These are phyloP conservation scores for Mortierella sp. DNA, from an alignment of 371 early-diverging fungal species.

Conservation along the genomic window DNA sequence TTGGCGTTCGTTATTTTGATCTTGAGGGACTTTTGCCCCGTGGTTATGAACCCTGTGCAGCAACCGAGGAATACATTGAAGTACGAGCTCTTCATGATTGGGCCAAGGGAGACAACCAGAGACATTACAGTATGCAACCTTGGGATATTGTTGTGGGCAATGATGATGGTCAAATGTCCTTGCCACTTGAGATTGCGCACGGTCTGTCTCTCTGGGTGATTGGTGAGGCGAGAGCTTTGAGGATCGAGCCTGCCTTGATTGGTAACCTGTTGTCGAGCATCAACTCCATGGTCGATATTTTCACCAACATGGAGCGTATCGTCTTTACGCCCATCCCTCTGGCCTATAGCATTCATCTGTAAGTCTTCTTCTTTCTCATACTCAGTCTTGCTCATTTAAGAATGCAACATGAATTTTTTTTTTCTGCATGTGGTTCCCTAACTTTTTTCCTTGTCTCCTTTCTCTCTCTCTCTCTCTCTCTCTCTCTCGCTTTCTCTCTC, in stretches of 20 bases:
- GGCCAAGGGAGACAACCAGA: conserved; percentile 30
- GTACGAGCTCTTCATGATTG: conserved; percentile 25
- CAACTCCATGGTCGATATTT: conserved; percentile 48
- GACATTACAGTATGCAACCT: conserved; percentile 30
- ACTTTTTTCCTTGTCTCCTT: background rate
- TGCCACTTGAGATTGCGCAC: conserved; percentile 45
- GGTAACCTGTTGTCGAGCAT: conserved; percentile 35
- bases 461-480: background rate
- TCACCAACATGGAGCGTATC: conserved; percentile 72
- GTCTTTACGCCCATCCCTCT: conserved; percentile 81
- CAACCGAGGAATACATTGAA: conserved; percentile 27
- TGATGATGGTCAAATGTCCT: conserved; percentile 42
- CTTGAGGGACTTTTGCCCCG: conserved; percentile 64
- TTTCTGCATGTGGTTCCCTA: too few species aligned
- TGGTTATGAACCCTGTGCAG: conserved; percentile 38
- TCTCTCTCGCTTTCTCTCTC: background rate
- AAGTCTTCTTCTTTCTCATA: background rate
- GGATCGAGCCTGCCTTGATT: conserved; percentile 34
- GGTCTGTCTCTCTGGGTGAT: conserved; percentile 46
- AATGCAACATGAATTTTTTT: too few species aligned
- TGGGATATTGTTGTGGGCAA: conserved; percentile 37
- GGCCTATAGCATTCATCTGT: conserved; percentile 80
- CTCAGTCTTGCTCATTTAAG: too few species aligned
- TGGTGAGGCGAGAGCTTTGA: conserved; percentile 34
- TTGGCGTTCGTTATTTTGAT: conserved; percentile 66